phyloP scores from a whole-genome alignment of 2,329 filamentous ascomycete genomes.

The Chrysoporthe deuterocubensis region DNA sequence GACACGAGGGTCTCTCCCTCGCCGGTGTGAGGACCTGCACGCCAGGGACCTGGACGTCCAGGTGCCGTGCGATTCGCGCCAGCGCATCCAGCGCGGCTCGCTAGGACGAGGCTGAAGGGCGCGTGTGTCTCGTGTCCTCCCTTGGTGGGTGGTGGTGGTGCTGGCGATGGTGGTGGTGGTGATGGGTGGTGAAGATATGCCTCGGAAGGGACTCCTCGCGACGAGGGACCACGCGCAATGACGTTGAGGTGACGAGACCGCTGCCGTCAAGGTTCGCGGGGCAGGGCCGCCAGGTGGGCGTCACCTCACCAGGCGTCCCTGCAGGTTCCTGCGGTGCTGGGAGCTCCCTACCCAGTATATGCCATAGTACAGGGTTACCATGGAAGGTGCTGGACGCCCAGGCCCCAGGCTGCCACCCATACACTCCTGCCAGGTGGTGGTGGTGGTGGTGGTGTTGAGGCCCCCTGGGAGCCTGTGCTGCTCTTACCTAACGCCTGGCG shows the following conservation, averaged over 20 bases:
- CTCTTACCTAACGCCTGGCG: neutral
- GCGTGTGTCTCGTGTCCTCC: neutral
- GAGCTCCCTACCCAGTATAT: no score
- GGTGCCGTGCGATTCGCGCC: neutral
- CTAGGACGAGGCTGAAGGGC: neutral
- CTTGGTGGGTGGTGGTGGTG: neutral
- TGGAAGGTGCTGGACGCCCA: neutral
- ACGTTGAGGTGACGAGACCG: conserved; percentile 6
- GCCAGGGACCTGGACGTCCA: no score
- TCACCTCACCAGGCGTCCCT: no score
- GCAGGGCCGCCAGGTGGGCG: neutral
- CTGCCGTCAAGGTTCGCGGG: neutral
- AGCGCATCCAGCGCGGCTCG: neutral
- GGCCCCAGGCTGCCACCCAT: neutral
- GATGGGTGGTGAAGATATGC: neutral
- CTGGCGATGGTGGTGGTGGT: neutral
- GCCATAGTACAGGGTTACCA: no score
- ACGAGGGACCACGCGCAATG: neutral
- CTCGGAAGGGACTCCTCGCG: neutral
- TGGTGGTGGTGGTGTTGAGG: no score
- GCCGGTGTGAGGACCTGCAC: neutral
- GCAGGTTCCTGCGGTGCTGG: no score
- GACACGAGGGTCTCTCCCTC: neutral
- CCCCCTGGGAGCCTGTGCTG: neutral
- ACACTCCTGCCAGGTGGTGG: neutral